Evolutionary conservation across 2,329 filamentous ascomycete species (phyloP).

Genomic region (Fusarium pseudonygamai): DNA sequence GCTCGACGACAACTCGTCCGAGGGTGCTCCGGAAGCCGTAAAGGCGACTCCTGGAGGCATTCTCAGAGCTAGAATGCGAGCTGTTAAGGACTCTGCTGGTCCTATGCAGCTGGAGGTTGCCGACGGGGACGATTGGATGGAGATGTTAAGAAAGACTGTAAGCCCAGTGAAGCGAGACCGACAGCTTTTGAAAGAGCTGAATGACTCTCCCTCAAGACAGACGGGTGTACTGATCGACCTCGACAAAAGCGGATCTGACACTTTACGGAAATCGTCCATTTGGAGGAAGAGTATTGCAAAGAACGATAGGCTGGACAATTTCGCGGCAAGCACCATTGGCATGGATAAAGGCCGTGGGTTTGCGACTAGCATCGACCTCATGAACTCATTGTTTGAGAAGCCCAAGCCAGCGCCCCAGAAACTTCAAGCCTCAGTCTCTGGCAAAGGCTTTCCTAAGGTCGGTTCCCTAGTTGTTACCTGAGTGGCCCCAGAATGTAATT

Average conservation of each 20-base stretch:
- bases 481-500: conserved; percentile 40
- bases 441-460: conserved; percentile 86
- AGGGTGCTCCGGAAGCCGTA: conserved; percentile 59
- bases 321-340: conserved; percentile 44
- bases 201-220: conserved; percentile 61
- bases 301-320: conserved; percentile 42
- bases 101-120: conserved; percentile 69
- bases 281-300: conserved; percentile 48
- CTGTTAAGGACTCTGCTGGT: conserved; percentile 67
- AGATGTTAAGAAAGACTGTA: conserved; percentile 92
- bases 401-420: conserved; percentile 67
- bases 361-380: conserved; percentile 90
- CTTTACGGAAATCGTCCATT: conserved; percentile 54
- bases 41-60: conserved; percentile 66
- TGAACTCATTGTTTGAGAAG: conserved; percentile 91
- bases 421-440: conserved; percentile 59
- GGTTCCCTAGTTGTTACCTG: conserved; percentile 64
- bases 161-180: conserved; percentile 94
- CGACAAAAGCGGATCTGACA: conserved; percentile 57
- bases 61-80: conserved; percentile 70
- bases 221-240: conserved; percentile 41
- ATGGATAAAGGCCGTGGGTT: conserved; percentile 71
- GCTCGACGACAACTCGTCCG: conserved; percentile 68
- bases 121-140: conserved; percentile 87
- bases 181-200: conserved; percentile 69